Conservation (phyloP, 1,284 basidiomycete species). For the Vanrija pseudolonga region DNA sequence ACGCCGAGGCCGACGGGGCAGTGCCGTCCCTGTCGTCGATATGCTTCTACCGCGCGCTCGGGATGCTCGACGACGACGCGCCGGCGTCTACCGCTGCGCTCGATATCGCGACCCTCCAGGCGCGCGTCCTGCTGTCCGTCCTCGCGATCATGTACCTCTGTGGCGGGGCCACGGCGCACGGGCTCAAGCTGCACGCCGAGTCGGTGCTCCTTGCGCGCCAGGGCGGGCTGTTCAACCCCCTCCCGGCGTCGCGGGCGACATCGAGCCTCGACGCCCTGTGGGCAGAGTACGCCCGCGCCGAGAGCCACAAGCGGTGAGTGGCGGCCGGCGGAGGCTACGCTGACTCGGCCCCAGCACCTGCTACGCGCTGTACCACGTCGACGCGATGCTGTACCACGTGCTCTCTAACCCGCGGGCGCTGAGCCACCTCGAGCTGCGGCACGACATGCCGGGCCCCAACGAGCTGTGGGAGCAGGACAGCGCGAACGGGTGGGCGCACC, state of each 20-base stretch:
- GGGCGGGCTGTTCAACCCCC: constrained; percentile 21
- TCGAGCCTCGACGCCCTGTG: constrained; percentile 20
- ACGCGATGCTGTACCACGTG: constrained; percentile 29
- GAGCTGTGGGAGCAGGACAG: constrained; percentile 17
- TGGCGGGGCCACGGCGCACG: constrained; percentile 15
- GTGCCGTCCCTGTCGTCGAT: background rate
- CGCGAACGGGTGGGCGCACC: constrained; percentile 29
- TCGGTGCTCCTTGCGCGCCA: constrained; percentile 16
- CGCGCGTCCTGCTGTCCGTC: constrained; percentile 15
- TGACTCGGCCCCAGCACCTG: constrained; percentile 15
- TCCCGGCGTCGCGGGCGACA: constrained; percentile 3
- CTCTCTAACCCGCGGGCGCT: constrained; percentile 28
- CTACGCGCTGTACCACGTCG: constrained; percentile 23
- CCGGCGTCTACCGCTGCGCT: background rate
- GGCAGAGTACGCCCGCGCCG: constrained; percentile 17
- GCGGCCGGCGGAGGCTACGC: background rate
- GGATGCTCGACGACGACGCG: constrained; percentile 8
- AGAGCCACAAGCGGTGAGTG: constrained; percentile 25
- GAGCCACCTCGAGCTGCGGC: constrained; percentile 37
- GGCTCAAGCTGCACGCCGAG: constrained; percentile 16
- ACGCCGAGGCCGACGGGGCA: background rate
- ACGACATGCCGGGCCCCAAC: constrained; percentile 26
- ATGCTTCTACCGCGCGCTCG: constrained; percentile 7
- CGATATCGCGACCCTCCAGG: constrained; percentile 17
- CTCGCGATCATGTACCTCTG: constrained; percentile 17